Percentiles rank a stretch among this genome's conserved stretches.
These are phyloP conservation scores for Penicillium thymicola DNA, from an alignment of 2,329 filamentous ascomycete species.

Conservation along the genomic window DNA sequence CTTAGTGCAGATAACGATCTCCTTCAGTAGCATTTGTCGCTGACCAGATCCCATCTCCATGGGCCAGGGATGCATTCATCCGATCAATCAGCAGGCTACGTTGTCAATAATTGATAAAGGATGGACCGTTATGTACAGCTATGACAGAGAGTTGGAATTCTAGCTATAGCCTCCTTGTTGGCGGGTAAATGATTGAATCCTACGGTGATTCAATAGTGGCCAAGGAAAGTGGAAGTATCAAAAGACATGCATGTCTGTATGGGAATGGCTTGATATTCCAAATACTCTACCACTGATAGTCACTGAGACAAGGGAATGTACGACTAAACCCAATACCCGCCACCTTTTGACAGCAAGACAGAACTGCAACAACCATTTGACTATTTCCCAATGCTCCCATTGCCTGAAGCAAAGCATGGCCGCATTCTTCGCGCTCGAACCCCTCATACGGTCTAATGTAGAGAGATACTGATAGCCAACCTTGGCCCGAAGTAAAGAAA, in stretches of 20 bases:
- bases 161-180: neutral
- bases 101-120: constrained; percentile 3
- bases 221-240: neutral
- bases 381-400: neutral
- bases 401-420: neutral
- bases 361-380: neutral
- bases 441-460: neutral
- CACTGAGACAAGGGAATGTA: neutral
- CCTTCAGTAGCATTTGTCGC: no score
- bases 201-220: neutral
- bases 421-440: neutral
- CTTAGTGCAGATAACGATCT: fast-evolving
- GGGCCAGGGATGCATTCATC: no score
- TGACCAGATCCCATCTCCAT: no score
- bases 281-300: neutral
- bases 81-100: no score
- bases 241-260: neutral
- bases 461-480: neutral
- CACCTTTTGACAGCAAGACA: neutral
- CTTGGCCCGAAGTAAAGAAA: neutral
- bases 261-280: neutral
- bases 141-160: neutral
- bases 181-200: neutral
- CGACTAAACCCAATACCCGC: neutral
- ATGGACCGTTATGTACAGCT: neutral